Evolutionary conservation across 2,329 filamentous ascomycete species (phyloP).

Genomic region (Claviceps africana): DNA sequence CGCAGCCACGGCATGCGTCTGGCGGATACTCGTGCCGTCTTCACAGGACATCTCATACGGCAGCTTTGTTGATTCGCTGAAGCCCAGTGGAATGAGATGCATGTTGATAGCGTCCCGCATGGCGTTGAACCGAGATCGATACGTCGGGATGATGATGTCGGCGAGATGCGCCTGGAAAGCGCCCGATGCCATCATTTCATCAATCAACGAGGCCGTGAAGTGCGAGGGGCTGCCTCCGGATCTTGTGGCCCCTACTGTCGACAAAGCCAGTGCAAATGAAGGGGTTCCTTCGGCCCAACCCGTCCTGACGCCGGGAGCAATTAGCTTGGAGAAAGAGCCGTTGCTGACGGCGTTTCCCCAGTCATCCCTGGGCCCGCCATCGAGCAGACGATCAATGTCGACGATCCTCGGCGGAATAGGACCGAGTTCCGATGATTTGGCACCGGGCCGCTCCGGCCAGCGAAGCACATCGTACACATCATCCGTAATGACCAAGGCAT

Average conservation of each 20-base stretch:
- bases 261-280: slow-evolving; percentile 35
- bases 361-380: slow-evolving; percentile 30
- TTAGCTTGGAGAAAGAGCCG: slow-evolving; percentile 80
- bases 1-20: neutral
- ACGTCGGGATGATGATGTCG: slow-evolving; percentile 9
- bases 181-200: slow-evolving; percentile 10
- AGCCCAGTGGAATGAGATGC: slow-evolving; percentile 9
- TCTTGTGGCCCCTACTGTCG: slow-evolving; percentile 37
- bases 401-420: slow-evolving; percentile 37
- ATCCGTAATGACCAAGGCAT: slow-evolving; percentile 75
- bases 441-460: slow-evolving; percentile 39
- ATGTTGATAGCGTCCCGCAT: slow-evolving; percentile 9
- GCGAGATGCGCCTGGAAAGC: slow-evolving; percentile 10
- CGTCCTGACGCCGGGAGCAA: slow-evolving; percentile 65
- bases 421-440: slow-evolving; percentile 60
- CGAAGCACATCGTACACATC: slow-evolving; percentile 92
- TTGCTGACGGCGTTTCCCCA: slow-evolving; percentile 71
- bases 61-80: slow-evolving; percentile 6
- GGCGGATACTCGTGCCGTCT: neutral
- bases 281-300: slow-evolving; percentile 74
- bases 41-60: slow-evolving; percentile 5
- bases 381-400: slow-evolving; percentile 1
- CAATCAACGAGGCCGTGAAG: neutral
- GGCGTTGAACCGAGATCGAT: slow-evolving; percentile 8
- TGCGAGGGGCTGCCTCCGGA: slow-evolving; percentile 41